These are phyloP conservation scores for Penicillium oxalicum DNA, from an alignment of 2,329 filamentous ascomycete genomes.

Conservation along the genomic window DNA sequence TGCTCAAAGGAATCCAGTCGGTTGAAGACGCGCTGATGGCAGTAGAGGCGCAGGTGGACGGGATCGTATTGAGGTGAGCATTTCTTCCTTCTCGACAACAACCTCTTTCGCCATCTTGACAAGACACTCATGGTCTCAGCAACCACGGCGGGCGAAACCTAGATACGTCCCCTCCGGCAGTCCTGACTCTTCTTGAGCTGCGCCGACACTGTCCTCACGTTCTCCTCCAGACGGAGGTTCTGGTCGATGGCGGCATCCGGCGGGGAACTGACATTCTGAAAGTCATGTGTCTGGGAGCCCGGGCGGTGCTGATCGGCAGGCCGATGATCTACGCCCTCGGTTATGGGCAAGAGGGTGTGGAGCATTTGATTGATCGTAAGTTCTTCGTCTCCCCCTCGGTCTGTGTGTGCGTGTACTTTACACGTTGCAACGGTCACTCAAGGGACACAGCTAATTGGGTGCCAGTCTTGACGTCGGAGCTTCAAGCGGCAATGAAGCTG, in stretches of 20 bases:
- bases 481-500: no score
- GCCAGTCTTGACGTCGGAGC: no score
- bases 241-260: slow-evolving; percentile 47
- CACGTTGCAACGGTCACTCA: no score
- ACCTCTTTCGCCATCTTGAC: no score
- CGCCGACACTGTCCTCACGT: slow-evolving; percentile 42
- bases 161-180: slow-evolving; percentile 42
- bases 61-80: slow-evolving; percentile 12
- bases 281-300: slow-evolving; percentile 45
- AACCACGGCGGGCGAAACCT: slow-evolving; percentile 52
- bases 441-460: no score
- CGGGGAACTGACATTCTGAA: slow-evolving; percentile 49
- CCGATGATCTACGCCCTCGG: slow-evolving; percentile 2
- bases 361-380: slow-evolving; percentile 7
- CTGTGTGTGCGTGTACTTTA: no score
- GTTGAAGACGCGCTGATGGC: slow-evolving; percentile 6
- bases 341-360: slow-evolving; percentile 8
- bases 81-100: no score
- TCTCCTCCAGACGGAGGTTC: slow-evolving; percentile 43
- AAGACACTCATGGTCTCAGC: neutral
- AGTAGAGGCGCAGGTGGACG: slow-evolving; percentile 4
- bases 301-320: slow-evolving; percentile 44
- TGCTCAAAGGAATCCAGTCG: slow-evolving; percentile 7
- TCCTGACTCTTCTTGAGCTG: slow-evolving; percentile 46
- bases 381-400: neutral